A percentile compares a stretch with the other conserved stretches of the same genome.
phyloP scores from a whole-genome alignment of 225 moss, liverwort and hornwort species.

The Pseudoscleropodium purum region DNA sequence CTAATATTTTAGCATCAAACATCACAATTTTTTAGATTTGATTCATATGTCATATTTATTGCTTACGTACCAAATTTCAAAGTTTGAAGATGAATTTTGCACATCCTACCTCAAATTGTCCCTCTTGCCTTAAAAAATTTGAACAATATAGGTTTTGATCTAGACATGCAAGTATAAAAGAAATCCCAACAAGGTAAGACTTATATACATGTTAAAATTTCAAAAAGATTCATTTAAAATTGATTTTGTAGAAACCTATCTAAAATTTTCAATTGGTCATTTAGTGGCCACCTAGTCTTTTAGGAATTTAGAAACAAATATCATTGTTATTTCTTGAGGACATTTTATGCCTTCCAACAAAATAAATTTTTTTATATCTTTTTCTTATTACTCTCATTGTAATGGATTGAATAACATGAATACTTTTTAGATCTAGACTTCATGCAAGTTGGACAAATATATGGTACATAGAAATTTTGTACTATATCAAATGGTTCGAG shows the following conservation, averaged over 20 bases:
- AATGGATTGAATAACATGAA: neutral
- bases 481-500: neutral
- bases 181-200: no score
- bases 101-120: no score
- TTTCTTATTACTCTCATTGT: neutral
- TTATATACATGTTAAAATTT: no score
- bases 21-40: no score
- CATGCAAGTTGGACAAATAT: fast-evolving
- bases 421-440: fast-evolving
- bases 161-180: no score
- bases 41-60: no score
- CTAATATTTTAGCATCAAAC: no score
- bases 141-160: no score
- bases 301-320: neutral
- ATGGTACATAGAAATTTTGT: neutral
- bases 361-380: no score
- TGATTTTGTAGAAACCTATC: neutral
- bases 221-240: neutral
- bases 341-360: neutral
- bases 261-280: neutral
- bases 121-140: no score
- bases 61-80: no score
- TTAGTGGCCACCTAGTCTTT: neutral
- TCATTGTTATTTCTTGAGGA: neutral
- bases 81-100: no score